Base-by-base conservation (phyloP, 495 filamentous ascomycete genomes). In the Beverwykella pulmonaria region DNA sequence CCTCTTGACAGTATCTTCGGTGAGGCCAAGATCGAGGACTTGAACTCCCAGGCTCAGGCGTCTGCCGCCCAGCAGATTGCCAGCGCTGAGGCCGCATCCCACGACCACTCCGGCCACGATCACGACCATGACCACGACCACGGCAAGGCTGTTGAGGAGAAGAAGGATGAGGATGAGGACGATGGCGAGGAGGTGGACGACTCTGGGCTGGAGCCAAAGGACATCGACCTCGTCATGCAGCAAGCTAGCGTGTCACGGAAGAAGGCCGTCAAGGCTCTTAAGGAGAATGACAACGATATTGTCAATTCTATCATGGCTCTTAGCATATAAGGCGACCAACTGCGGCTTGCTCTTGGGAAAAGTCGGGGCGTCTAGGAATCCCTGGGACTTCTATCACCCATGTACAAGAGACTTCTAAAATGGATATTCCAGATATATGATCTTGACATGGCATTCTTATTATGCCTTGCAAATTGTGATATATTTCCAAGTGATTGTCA, bases 261-360 rank as follows among this genome's bases (percentile, higher is more conserved):
- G 84, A 98, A 98, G 86, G 94, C 94, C 60, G 88, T 98, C 82
- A 98, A 97, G 81, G 95, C 95, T 29, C 83, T 99, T 65, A 93
- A 94, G 83, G 92, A 97, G 84, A 97, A 99, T 79, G 92, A 97
- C 81, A 96, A 97, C 74, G 95, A 99, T 79, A 98, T 99, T 82
- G 95, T 99, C 80, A 98, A 98, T 86, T 96, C 93, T 63, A 98
- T 98, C 82, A 98, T 98, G 94, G 92, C 93, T 70, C 84, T 98
- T 79, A 97, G 92, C 83, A 90, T 96, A 90, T 98, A 86, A 84
- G 70, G 47, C 32, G 20, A 52, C 52, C 25, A 26, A 32, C 32
- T 17, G 20, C 20, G 14, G 59, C 23, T 54, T 39, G 30, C 20
- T 34, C 22, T 53, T 50, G 22, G 17, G 46, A 25, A 53, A 61